phyloP scores from a whole-genome alignment of 2,329 filamentous ascomycete species.

The Emericellopsis atlantica region DNA sequence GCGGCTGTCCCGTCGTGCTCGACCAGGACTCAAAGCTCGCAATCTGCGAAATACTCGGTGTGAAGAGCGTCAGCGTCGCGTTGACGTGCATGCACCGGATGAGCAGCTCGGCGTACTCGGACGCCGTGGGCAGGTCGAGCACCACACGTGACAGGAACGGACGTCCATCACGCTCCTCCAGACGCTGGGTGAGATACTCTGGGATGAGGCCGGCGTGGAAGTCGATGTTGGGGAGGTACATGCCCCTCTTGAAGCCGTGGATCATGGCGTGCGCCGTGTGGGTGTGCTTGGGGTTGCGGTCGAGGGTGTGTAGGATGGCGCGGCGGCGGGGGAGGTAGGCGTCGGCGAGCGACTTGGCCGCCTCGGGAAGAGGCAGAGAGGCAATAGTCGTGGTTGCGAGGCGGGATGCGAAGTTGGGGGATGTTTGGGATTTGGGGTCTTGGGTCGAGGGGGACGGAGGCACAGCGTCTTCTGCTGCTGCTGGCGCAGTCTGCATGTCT shows the following conservation, averaged over 20 bases:
- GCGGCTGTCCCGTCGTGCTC: conserved; percentile 37
- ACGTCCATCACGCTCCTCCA: conserved; percentile 23
- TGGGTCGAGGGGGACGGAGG: background rate
- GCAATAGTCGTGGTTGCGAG: conserved; percentile 3
- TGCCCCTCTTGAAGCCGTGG: conserved; percentile 52
- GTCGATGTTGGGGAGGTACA: conserved; percentile 59
- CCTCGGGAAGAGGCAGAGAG: conserved; percentile 14
- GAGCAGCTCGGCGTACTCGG: conserved; percentile 32
- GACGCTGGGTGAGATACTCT: conserved; percentile 45
- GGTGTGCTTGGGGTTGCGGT: conserved; percentile 50
- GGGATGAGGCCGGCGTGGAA: conserved; percentile 60
- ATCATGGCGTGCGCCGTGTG: conserved; percentile 52
- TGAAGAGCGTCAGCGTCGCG: conserved; percentile 57
- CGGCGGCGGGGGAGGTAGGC: conserved; percentile 29
- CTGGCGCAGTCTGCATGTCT: too few relatives aligned
- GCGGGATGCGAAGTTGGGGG: background rate
- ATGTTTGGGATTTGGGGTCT: background rate
- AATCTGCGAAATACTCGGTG: conserved; percentile 69
- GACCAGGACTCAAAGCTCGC: conserved; percentile 40
- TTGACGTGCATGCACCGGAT: conserved; percentile 48
- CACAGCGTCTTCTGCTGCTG: background rate
- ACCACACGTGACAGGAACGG: conserved; percentile 61
- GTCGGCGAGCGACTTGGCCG: background rate
- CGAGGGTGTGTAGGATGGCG: conserved; percentile 65
- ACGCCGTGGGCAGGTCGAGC: conserved; percentile 57